Conservation (phyloP, 2,329 filamentous ascomycete species). For the Penicillium aurantiogriseum region DNA sequence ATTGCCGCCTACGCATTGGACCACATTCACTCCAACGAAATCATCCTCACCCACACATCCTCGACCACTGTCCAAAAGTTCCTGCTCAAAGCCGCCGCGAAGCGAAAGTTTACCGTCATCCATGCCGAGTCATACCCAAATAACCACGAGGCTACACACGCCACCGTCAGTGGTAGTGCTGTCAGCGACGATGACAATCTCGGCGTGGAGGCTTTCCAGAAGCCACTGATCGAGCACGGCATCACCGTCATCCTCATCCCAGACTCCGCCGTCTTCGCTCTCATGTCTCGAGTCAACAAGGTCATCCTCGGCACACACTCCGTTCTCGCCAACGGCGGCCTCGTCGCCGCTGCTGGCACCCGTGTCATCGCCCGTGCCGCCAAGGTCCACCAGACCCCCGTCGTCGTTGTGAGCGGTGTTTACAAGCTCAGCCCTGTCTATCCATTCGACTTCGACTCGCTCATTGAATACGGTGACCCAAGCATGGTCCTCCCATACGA, state of each 20-base stretch:
- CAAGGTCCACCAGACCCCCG: constrained; percentile 74
- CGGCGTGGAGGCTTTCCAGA: constrained; percentile 61
- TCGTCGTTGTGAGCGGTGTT: constrained; percentile 84
- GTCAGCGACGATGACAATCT: constrained; percentile 50
- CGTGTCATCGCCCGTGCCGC: constrained; percentile 81
- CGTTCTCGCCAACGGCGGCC: constrained; percentile 82
- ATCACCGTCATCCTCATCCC: constrained; percentile 81
- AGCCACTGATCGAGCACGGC: constrained; percentile 73
- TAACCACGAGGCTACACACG: constrained; percentile 63
- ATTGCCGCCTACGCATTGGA: constrained; percentile 85
- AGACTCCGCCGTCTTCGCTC: constrained; percentile 81
- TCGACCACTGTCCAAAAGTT: constrained; percentile 87
- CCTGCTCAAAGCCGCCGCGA: constrained; percentile 78
- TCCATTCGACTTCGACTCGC: constrained; percentile 74
- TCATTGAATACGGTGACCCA: constrained; percentile 85
- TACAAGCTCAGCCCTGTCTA: constrained; percentile 93
- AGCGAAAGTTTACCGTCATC: constrained; percentile 88
- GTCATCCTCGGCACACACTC: constrained; percentile 86
- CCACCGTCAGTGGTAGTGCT: constrained; percentile 57
- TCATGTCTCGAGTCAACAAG: constrained; percentile 95
- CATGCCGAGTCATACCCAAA: constrained; percentile 73
- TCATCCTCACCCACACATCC: constrained; percentile 84
- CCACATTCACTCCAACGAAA: constrained; percentile 89
- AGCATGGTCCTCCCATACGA: constrained; percentile 73
- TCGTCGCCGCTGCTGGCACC: constrained; percentile 81